Evolutionary conservation across 371 early-diverging fungal species (phyloP).

Genomic region (Smittium culicis): DNA sequence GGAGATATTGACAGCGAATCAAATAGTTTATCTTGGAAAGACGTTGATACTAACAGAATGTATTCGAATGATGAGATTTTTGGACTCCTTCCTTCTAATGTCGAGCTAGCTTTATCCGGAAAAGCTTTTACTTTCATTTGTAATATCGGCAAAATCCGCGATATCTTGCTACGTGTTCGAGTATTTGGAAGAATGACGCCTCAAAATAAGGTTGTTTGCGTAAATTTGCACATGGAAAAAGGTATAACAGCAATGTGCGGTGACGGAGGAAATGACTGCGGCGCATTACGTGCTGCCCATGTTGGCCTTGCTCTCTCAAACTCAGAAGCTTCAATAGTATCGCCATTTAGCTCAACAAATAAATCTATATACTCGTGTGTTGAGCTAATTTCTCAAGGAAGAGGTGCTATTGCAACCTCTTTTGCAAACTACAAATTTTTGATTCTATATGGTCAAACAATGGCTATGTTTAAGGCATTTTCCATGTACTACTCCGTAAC

Average conservation of each 20-base stretch:
- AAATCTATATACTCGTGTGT: constrained; percentile 55
- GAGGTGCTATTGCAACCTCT: constrained; percentile 60
- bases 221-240: constrained; percentile 59
- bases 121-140: constrained; percentile 45
- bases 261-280: constrained; percentile 94
- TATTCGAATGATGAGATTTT: constrained; percentile 8
- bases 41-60: constrained; percentile 33
- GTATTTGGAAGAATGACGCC: constrained; percentile 73
- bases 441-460: constrained; percentile 57
- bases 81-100: constrained; percentile 13
- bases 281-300: constrained; percentile 80
- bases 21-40: constrained; percentile 34
- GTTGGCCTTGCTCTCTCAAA: constrained; percentile 81
- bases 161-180: constrained; percentile 39
- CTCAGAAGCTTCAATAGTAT: constrained; percentile 72
- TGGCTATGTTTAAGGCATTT: constrained; percentile 51
- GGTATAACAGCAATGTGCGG: constrained; percentile 81
- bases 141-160: constrained; percentile 32
- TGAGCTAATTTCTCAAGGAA: constrained; percentile 53
- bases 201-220: constrained; percentile 49
- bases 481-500: constrained; percentile 55
- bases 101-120: constrained; percentile 59
- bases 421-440: constrained; percentile 62
- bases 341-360: constrained; percentile 64
- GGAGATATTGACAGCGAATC: constrained; percentile 33